Percentiles rank a stretch among this genome's conserved stretches.
Evolutionary conservation across 2,329 filamentous ascomycete species (phyloP).

Genomic region (Huntiella abstrusa): DNA sequence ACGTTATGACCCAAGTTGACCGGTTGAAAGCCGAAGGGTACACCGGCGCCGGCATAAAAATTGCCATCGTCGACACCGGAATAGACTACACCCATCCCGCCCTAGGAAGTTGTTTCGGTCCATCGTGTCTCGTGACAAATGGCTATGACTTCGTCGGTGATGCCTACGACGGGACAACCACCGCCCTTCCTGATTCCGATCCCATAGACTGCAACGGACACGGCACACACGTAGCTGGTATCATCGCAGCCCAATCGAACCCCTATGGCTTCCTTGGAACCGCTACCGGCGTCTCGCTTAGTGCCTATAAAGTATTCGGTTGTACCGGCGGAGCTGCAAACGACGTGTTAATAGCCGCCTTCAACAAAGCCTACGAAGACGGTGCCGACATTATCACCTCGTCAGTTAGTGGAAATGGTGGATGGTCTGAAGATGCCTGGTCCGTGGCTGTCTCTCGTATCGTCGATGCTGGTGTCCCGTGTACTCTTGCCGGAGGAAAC

Average conservation of each 20-base stretch:
- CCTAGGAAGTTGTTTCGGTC: slow-evolving; percentile 44
- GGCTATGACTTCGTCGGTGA: slow-evolving; percentile 43
- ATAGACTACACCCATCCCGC: slow-evolving; percentile 44
- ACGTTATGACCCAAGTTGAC: slow-evolving; percentile 37
- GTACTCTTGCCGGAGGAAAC: slow-evolving; percentile 35
- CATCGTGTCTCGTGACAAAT: slow-evolving; percentile 35
- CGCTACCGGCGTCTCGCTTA: slow-evolving; percentile 35
- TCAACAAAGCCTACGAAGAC: slow-evolving; percentile 38
- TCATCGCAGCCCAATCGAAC: slow-evolving; percentile 13
- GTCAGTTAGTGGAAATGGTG: slow-evolving; percentile 29
- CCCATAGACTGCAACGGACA: slow-evolving; percentile 15
- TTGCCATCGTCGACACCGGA: slow-evolving; percentile 36
- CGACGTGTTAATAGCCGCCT: slow-evolving; percentile 40
- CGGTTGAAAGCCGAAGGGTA: slow-evolving; percentile 29
- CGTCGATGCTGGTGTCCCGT: slow-evolving; percentile 32
- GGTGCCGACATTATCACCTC: slow-evolving; percentile 36
- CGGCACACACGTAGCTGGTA: slow-evolving; percentile 20
- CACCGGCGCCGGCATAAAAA: slow-evolving; percentile 31
- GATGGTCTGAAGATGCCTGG: slow-evolving; percentile 34
- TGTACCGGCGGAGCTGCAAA: slow-evolving; percentile 30
- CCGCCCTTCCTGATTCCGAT: slow-evolving; percentile 16
- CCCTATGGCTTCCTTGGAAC: slow-evolving; percentile 25
- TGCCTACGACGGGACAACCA: slow-evolving; percentile 21
- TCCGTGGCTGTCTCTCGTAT: slow-evolving; percentile 31
- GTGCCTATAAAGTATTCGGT: slow-evolving; percentile 38